Evolutionary conservation across 768 basidiomycete species (phyloP).

Genomic region (Hebeloma cylindrosporum): DNA sequence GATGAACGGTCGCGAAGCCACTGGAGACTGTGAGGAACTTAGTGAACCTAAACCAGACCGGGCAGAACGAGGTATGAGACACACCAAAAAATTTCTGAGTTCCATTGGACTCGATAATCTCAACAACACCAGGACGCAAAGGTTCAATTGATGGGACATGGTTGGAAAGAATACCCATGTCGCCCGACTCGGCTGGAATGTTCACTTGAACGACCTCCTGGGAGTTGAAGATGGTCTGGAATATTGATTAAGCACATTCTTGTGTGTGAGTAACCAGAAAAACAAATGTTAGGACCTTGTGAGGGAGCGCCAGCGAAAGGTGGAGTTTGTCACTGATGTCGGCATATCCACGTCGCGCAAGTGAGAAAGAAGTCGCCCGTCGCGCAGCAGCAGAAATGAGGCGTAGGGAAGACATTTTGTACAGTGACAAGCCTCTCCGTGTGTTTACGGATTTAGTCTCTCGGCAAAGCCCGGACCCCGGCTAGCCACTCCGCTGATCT

Average conservation of each 20-base stretch:
- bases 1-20: conserved; percentile 97
- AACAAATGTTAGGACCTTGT: conserved; percentile 61
- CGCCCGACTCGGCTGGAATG: conserved; percentile 88
- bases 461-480: conserved; percentile 25
- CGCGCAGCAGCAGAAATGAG: conserved; percentile 64
- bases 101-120: conserved; percentile 81
- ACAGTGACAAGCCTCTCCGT: conserved; percentile 33
- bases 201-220: conserved; percentile 95
- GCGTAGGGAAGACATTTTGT: conserved; percentile 74
- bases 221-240: conserved; percentile 86
- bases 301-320: conserved; percentile 91
- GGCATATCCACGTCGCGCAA: conserved; percentile 84
- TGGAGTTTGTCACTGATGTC: conserved; percentile 89
- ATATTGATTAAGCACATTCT: conserved; percentile 10
- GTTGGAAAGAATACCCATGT: conserved; percentile 99
- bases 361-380: conserved; percentile 50
- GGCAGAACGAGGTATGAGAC: conserved; percentile 38
- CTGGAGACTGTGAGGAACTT: conserved; percentile 67
- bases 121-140: conserved; percentile 90
- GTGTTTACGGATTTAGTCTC: conserved; percentile 39
- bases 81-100: conserved; percentile 98
- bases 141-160: conserved; percentile 98
- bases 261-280: not conserved
- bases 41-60: conserved; percentile 1
- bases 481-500: too few relatives aligned